Conservation (phyloP, 2,329 filamentous ascomycete genomes). For the Aspergillus pseudonomiae region DNA sequence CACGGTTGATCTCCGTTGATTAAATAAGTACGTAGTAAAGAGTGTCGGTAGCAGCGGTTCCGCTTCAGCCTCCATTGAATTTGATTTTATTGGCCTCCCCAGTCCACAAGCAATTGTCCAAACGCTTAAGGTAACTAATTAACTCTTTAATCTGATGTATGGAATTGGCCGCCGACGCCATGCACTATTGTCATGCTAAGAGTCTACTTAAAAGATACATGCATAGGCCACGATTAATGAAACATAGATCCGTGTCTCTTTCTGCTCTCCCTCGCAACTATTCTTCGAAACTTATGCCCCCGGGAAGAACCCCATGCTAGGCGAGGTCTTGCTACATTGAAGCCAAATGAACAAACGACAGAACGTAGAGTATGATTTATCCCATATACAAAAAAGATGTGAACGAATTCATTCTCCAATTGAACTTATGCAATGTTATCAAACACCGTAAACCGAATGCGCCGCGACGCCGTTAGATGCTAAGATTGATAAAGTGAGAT, state of each 20-base stretch:
- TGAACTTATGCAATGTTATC: slow-evolving; percentile 7
- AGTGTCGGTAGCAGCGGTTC: no score
- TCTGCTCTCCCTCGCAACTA: not conserved
- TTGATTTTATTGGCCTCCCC: no score
- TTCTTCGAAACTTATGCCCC: not conserved
- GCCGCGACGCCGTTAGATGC: slow-evolving; percentile 25
- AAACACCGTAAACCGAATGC: slow-evolving; percentile 15
- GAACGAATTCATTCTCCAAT: slow-evolving; percentile 6
- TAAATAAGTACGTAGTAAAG: no score
- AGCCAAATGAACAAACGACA: not conserved
- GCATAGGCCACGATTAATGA: not conserved
- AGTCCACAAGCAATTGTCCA: not conserved
- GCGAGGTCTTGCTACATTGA: not conserved
- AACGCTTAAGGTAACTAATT: not conserved
- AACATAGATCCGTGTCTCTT: not conserved
- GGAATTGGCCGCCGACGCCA: not conserved
- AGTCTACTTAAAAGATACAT: not conserved
- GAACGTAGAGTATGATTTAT: not conserved
- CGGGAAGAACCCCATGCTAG: not conserved
- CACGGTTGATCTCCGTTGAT: slow-evolving; percentile 3
- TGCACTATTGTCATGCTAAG: not conserved
- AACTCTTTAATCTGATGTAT: not conserved
- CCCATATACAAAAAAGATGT: not conserved
- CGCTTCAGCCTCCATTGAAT: not conserved
- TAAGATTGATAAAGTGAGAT: slow-evolving; percentile 12